Percentiles rank a stretch among this genome's conserved stretches.
Evolutionary conservation across 2,329 filamentous ascomycete species (phyloP).

Genomic region (Trichothecium roseum): DNA sequence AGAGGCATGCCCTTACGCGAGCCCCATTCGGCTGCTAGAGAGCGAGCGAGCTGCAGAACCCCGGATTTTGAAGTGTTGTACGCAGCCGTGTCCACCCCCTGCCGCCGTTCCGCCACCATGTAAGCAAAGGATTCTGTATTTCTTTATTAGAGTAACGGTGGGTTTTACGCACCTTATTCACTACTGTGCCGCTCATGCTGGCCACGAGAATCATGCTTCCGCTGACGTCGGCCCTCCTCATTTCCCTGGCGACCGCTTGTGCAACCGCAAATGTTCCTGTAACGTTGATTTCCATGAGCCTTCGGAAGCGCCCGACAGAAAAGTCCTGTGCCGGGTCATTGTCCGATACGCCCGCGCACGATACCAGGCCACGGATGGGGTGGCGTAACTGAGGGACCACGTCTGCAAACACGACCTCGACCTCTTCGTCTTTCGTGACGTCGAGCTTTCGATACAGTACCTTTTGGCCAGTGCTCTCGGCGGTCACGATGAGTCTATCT

Average conservation of each 20-base stretch:
- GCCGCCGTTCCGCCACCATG: too few relatives aligned
- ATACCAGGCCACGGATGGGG: slow-evolving; percentile 19
- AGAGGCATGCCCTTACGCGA: slow-evolving; percentile 23
- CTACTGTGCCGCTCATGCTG: slow-evolving; percentile 37
- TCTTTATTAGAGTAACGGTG: slow-evolving; percentile 3
- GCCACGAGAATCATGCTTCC: slow-evolving; percentile 38
- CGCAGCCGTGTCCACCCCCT: slow-evolving; percentile 27
- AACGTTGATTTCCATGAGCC: slow-evolving; percentile 1
- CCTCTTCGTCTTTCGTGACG: slow-evolving; percentile 9
- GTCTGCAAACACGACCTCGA: slow-evolving; percentile 9
- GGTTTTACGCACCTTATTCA: slow-evolving; percentile 23
- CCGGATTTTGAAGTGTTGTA: slow-evolving; percentile 47
- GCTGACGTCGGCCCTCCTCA: slow-evolving; percentile 24
- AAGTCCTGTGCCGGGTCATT: slow-evolving; percentile 16
- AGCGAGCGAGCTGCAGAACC: slow-evolving; percentile 38
- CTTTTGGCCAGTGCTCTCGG: slow-evolving; percentile 4
- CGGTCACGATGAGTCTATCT: background rate
- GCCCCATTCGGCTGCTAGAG: slow-evolving; percentile 42
- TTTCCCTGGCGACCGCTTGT: slow-evolving; percentile 33
- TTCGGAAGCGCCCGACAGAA: slow-evolving; percentile 8
- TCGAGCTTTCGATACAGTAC: slow-evolving; percentile 13
- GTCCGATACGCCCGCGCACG: slow-evolving; percentile 19
- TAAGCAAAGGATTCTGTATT: background rate
- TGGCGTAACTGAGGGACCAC: slow-evolving; percentile 10
- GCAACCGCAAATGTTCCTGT: slow-evolving; percentile 27